Base-by-base conservation (phyloP, 1,139 yeast species). In the Suhomyces ambrosiae region DNA sequence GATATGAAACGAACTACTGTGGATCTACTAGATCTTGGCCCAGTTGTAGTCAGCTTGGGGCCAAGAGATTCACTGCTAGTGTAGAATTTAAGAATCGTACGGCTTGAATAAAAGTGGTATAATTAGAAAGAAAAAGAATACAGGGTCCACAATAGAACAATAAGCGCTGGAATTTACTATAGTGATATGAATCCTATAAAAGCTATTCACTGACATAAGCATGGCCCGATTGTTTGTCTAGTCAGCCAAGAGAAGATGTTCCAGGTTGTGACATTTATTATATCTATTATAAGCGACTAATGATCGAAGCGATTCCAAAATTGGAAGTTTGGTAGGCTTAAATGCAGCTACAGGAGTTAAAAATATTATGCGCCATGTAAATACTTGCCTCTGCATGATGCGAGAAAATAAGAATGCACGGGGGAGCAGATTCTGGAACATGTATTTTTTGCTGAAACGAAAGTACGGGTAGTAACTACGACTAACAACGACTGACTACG, bases 381-480 rank as follows among this genome's bases (percentile, higher is more conserved):
- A 23, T 23, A 23, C n/a, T n/a, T n/a, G 24, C 24, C 6, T 23
- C 24, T 11, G 24, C 24, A 14, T 16, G 14, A 17, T 10, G 18
- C 21, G 22, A 3, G 22, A 13, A 21, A 19, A 26, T 29, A 27
- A 28, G 18, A 18, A 17, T 15, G 36, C 32, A n/a, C 12, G 11
- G 18, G 18, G 23, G 23, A 23, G 12, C 25, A 35, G 39, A 35
- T 39, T 39, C 42, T 39, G 40, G 42, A 39, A 39, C 30, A 32
- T 25, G 3, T 23, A 11, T 36, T 18, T 32, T 24, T 36, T 26
- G 22, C 29, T 16, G 23, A 10, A 11, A 3, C 10, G 16, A 19
- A 26, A 10, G 21, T 26, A 16, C 23, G n/a, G n/a, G n/a, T n/a
- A n/a, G n/a, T n/a, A n/a, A n/a, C n/a, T n/a, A n/a, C n/a, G n/a